Evolutionary conservation across 2,329 filamentous ascomycete genomes (phyloP).

Genomic region (Colletotrichum agaves): DNA sequence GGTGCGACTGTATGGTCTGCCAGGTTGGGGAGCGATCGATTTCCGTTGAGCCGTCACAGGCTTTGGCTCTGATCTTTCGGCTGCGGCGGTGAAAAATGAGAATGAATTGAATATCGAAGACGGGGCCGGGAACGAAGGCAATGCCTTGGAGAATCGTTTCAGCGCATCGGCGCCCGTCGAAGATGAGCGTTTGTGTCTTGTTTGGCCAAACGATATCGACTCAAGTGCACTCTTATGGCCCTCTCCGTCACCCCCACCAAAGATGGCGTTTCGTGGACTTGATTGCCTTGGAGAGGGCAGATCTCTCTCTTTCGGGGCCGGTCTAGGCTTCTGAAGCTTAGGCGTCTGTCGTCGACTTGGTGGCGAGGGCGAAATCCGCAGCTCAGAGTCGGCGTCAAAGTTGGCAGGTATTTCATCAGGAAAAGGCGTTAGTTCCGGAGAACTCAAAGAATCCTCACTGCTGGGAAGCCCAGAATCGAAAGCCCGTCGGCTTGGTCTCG

Average conservation of each 20-base stretch:
- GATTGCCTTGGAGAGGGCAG: constrained; percentile 54
- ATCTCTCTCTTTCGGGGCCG: constrained; percentile 15
- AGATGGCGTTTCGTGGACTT: constrained; percentile 51
- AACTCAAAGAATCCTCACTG: constrained; percentile 33
- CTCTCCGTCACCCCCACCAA: constrained; percentile 44
- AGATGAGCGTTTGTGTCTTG: constrained; percentile 60
- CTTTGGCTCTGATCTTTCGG: constrained; percentile 29
- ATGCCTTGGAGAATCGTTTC: constrained; percentile 65
- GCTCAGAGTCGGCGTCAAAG: constrained; percentile 31
- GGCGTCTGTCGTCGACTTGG: constrained; percentile 23
- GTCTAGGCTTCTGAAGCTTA: constrained; percentile 30
- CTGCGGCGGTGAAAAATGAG: constrained; percentile 36
- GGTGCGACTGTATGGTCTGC: constrained; percentile 23
- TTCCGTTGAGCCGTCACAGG: not conserved
- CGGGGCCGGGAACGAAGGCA: constrained; percentile 59
- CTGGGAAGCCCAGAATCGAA: constrained; percentile 42
- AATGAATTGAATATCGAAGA: constrained; percentile 36
- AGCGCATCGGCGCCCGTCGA: constrained; percentile 68
- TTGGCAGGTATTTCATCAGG: constrained; percentile 33
- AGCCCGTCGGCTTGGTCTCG: constrained; percentile 48
- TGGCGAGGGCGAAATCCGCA: constrained; percentile 22
- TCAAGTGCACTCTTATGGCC: constrained; percentile 52
- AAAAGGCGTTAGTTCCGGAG: constrained; percentile 34
- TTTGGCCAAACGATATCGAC: constrained; percentile 56
- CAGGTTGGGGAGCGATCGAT: not conserved